Evolutionary conservation across 768 basidiomycete species (phyloP).

Genomic region (Rhodotorula sphaerocarpa): DNA sequence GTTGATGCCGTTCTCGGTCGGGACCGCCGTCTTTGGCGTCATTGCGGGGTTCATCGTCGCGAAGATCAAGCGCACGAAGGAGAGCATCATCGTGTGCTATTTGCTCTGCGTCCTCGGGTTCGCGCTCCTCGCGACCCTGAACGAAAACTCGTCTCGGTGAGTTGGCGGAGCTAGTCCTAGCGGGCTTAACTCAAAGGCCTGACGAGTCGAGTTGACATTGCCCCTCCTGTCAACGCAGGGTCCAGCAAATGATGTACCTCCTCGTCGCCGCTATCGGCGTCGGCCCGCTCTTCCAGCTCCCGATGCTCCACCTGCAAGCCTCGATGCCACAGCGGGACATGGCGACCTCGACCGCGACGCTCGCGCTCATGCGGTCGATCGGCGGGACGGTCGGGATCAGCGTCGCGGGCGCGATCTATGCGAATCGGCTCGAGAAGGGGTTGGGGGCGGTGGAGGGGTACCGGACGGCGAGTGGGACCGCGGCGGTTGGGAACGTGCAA

Average conservation of each 20-base stretch:
- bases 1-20: conserved; percentile 38
- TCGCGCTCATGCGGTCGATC: conserved; percentile 54
- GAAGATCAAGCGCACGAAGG: conserved; percentile 5
- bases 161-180: background rate
- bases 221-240: conserved; percentile 3
- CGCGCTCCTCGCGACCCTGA: conserved; percentile 35
- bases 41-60: conserved; percentile 25
- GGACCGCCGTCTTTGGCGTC: conserved; percentile 30
- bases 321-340: conserved; percentile 81
- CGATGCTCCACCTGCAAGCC: conserved; percentile 53
- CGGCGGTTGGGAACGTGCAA: conserved; percentile 47
- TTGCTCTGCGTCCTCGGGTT: conserved; percentile 8
- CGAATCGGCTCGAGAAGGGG: conserved; percentile 42
- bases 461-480: conserved; percentile 39
- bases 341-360: conserved; percentile 68
- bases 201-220: no score
- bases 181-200: background rate
- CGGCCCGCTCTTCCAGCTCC: conserved; percentile 33
- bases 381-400: conserved; percentile 41
- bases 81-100: conserved; percentile 15
- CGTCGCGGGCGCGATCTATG: conserved; percentile 39
- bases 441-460: conserved; percentile 46
- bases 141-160: conserved; percentile 29
- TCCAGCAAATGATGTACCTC: conserved; percentile 28
- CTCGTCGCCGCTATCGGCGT: conserved; percentile 31